Evolutionary conservation across 352 stramenopile genomes (phyloP).

Genomic region (Thalassiosira pacifica): DNA sequence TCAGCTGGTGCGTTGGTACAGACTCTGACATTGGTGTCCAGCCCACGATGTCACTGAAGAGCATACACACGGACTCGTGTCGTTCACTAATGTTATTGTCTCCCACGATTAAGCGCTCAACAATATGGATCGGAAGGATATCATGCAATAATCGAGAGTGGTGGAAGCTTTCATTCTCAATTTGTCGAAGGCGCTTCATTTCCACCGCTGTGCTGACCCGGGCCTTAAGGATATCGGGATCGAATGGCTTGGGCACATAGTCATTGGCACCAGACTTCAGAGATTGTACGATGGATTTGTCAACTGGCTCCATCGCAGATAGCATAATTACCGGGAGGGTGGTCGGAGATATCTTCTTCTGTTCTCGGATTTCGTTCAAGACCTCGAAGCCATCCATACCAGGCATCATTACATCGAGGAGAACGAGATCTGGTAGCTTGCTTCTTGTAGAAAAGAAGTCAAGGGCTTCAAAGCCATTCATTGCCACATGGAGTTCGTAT

Average conservation of each 20-base stretch:
- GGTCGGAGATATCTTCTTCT: slow-evolving; percentile 22
- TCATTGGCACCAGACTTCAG: not conserved
- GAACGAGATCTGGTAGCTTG: slow-evolving; percentile 5
- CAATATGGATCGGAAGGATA: slow-evolving; percentile 30
- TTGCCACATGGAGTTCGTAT: slow-evolving; percentile 12
- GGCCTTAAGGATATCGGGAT: slow-evolving; percentile 2
- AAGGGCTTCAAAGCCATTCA: slow-evolving; percentile 26
- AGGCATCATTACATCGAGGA: slow-evolving; percentile 28
- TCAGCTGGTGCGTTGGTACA: slow-evolving; percentile 43
- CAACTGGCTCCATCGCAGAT: slow-evolving; percentile 12
- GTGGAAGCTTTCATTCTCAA: not conserved
- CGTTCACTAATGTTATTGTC: slow-evolving; percentile 29
- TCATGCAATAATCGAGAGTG: slow-evolving; percentile 25
- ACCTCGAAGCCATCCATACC: slow-evolving; percentile 30
- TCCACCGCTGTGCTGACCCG: slow-evolving; percentile 2
- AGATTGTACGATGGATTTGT: slow-evolving; percentile 16
- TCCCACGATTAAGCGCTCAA: slow-evolving; percentile 35
- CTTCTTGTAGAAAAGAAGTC: slow-evolving; percentile 6
- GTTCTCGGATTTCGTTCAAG: slow-evolving; percentile 5
- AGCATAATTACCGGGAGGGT: slow-evolving; percentile 17
- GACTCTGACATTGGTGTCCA: slow-evolving; percentile 42
- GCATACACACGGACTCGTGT: slow-evolving; percentile 34
- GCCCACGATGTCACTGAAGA: slow-evolving; percentile 62
- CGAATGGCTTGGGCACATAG: slow-evolving; percentile 4
- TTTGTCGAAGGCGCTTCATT: not conserved